Evolutionary conservation across 2,329 filamentous ascomycete species (phyloP).

Genomic region (Aureobasidium musti): DNA sequence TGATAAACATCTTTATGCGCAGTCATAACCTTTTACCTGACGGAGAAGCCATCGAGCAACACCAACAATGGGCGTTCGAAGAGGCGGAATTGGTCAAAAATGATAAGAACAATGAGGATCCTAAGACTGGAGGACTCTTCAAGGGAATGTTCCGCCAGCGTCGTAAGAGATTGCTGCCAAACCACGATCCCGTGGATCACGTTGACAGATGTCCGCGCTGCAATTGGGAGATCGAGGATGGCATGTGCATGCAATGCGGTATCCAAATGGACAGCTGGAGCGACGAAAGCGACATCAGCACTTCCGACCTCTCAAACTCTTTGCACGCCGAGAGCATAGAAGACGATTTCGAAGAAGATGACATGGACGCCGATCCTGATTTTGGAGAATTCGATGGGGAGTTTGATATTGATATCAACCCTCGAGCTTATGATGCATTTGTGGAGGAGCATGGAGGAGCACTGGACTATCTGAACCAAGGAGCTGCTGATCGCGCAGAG

Average conservation of each 20-base stretch:
- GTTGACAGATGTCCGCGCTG: constrained; percentile 65
- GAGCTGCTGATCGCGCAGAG: background rate
- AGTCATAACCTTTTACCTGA: constrained; percentile 62
- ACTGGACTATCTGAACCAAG: background rate
- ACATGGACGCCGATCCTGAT: constrained; percentile 37
- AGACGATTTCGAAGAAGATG: constrained; percentile 48
- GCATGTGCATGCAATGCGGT: constrained; percentile 57
- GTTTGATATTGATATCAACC: background rate
- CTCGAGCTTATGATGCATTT: background rate
- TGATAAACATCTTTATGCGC: constrained; percentile 63
- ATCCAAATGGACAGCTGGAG: constrained; percentile 54
- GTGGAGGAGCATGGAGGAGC: background rate
- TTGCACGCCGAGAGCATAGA: constrained; percentile 37
- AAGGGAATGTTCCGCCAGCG: constrained; percentile 58
- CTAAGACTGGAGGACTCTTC: constrained; percentile 60
- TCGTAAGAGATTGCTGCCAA: constrained; percentile 41
- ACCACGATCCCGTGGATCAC: constrained; percentile 61
- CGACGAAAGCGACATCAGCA: constrained; percentile 35
- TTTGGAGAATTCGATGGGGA: constrained; percentile 12
- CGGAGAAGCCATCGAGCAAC: constrained; percentile 65
- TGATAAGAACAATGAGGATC: constrained; percentile 59
- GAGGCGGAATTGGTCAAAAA: constrained; percentile 61
- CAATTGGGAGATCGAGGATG: constrained; percentile 64
- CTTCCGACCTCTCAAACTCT: constrained; percentile 33
- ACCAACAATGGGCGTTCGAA: constrained; percentile 58